These are phyloP conservation scores for Metarhizium guizhouense DNA, from an alignment of 2,329 filamentous ascomycete genomes.

Conservation along the genomic window DNA sequence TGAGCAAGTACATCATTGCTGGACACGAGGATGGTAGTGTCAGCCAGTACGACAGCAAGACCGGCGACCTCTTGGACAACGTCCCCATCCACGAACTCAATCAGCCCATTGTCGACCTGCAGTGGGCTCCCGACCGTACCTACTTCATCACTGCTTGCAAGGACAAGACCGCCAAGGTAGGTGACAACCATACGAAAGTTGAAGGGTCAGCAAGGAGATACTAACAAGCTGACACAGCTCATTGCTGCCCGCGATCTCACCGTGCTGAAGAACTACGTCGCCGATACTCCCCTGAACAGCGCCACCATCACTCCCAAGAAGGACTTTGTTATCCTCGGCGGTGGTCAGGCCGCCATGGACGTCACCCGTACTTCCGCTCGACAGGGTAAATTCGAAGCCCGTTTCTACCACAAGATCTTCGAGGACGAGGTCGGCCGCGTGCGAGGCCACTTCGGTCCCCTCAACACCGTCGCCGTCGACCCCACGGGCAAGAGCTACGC, in stretches of 20 bases:
- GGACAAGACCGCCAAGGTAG: slow-evolving; percentile 88
- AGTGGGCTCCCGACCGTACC: slow-evolving; percentile 88
- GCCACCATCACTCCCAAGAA: slow-evolving; percentile 91
- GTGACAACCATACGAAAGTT: slow-evolving; percentile 5
- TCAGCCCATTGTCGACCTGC: slow-evolving; percentile 78
- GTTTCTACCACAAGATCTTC: slow-evolving; percentile 99
- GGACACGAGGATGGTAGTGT: slow-evolving; percentile 95
- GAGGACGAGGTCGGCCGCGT: slow-evolving; percentile 98
- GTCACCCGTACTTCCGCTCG: slow-evolving; percentile 89
- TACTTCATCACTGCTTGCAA: slow-evolving; percentile 98
- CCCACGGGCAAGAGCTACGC: slow-evolving; percentile 89
- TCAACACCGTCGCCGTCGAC: slow-evolving; percentile 93
- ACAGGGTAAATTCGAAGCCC: slow-evolving; percentile 98
- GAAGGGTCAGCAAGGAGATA: neutral
- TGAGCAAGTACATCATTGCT: slow-evolving; percentile 92
- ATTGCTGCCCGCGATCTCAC: slow-evolving; percentile 78
- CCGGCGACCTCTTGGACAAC: slow-evolving; percentile 73
- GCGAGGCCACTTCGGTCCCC: slow-evolving; percentile 89
- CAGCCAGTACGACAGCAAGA: slow-evolving; percentile 87
- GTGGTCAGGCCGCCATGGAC: slow-evolving; percentile 97
- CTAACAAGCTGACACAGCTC: slow-evolving; percentile 40
- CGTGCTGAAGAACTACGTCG: slow-evolving; percentile 82
- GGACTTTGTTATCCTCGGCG: slow-evolving; percentile 94
- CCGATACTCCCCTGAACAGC: slow-evolving; percentile 95
- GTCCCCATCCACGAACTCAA: slow-evolving; percentile 79